Evolutionary conservation across 2,329 filamentous ascomycete genomes (phyloP).

Genomic region (Alternaria viburni): DNA sequence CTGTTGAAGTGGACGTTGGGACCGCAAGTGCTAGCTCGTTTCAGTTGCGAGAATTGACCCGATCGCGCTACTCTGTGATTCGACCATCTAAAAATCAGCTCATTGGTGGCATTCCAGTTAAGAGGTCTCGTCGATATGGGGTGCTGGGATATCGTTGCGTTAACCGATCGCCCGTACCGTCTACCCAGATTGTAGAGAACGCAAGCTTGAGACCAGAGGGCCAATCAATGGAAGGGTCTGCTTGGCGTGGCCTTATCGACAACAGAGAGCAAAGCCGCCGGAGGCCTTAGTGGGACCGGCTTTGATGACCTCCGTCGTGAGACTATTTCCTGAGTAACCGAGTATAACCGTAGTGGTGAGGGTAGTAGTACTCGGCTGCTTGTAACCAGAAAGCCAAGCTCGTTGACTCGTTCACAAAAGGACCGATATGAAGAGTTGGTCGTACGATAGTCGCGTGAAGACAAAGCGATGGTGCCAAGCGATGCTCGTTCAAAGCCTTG

Average conservation of each 20-base stretch:
- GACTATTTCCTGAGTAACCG: not conserved
- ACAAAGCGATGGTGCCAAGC: not conserved
- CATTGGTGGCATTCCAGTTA: not conserved
- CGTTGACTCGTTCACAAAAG: not conserved
- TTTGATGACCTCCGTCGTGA: not conserved
- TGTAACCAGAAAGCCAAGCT: not conserved
- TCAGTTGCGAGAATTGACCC: not conserved
- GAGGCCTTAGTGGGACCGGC: not conserved
- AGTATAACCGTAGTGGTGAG: not conserved
- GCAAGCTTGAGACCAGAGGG: not conserved
- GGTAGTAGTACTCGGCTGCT: not conserved
- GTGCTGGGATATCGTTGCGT: not conserved
- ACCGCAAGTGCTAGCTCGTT: constrained; percentile 1
- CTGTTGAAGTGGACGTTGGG: not conserved
- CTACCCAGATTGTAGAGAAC: not conserved
- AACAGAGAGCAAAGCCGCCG: not conserved
- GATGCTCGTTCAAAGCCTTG: not conserved
- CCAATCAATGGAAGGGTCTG: not conserved
- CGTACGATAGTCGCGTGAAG: not conserved
- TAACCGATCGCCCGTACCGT: not conserved
- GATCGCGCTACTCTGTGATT: not conserved
- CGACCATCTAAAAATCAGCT: not conserved
- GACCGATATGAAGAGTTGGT: not conserved
- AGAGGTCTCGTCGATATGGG: not conserved
- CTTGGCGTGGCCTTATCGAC: not conserved